Conservation (phyloP, 305 asterid genomes). For the Rubia peregrina region DNA sequence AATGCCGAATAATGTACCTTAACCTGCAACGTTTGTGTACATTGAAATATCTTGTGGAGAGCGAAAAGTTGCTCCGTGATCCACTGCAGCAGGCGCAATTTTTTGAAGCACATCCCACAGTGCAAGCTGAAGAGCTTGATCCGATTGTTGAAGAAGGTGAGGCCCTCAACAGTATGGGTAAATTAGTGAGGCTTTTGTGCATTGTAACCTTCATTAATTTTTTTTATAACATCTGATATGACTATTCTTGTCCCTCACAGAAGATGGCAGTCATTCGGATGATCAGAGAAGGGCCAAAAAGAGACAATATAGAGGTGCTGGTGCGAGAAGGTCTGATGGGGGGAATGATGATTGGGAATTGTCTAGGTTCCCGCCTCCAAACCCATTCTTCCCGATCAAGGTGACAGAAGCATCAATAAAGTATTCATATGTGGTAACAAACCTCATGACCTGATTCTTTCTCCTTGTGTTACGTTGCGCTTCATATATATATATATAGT, state of each 20-base stretch:
- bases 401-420: neutral
- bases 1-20: constrained; percentile 18
- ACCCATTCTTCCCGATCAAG: neutral
- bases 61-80: constrained; percentile 18
- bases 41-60: neutral
- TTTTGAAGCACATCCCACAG: constrained; percentile 20
- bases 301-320: too few relatives aligned
- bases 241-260: neutral
- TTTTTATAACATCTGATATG: too few relatives aligned
- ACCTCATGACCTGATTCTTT: neutral
- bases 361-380: neutral
- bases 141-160: constrained; percentile 5
- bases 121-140: constrained; percentile 26
- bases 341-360: neutral
- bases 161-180: too few relatives aligned
- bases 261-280: neutral
- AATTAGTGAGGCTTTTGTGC: too few relatives aligned
- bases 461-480: too few relatives aligned
- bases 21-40: constrained; percentile 23
- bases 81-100: constrained; percentile 16
- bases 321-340: neutral
- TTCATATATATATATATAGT: too few relatives aligned
- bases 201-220: too few relatives aligned
- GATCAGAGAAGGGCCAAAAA: too few relatives aligned
- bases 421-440: neutral